Evolutionary conservation across 2,329 filamentous ascomycete genomes (phyloP).

Genomic region (Clarireedia monteithiana): DNA sequence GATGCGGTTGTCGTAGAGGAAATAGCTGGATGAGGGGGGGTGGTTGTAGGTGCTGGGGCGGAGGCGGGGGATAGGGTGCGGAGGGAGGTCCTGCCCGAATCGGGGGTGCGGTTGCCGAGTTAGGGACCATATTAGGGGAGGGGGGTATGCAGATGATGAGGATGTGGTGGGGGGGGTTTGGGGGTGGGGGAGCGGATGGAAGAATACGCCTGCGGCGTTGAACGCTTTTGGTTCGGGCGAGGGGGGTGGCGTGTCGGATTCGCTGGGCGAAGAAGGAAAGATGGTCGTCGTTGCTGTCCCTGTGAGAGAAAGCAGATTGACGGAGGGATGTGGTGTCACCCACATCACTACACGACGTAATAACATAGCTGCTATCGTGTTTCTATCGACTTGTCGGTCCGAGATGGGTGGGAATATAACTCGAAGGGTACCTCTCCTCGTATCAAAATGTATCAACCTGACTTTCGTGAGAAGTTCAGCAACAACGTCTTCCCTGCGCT

Average conservation of each 20-base stretch:
- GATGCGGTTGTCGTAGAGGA: slow-evolving; percentile 50
- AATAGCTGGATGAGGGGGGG: slow-evolving; percentile 19
- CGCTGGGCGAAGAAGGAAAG: not conserved
- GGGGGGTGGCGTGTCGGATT: slow-evolving; percentile 1
- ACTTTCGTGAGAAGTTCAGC: slow-evolving; percentile 44
- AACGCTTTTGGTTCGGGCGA: slow-evolving; percentile 16
- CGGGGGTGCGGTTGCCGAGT: too few species aligned
- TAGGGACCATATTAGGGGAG: slow-evolving; percentile 27
- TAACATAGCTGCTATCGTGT: slow-evolving; percentile 34
- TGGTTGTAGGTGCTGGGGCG: not conserved
- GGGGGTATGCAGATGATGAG: not conserved
- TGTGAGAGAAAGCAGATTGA: slow-evolving; percentile 35
- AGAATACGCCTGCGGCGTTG: not conserved
- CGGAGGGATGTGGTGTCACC: slow-evolving; percentile 37
- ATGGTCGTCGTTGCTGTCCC: not conserved
- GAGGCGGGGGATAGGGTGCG: not conserved
- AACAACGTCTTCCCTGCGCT: slow-evolving; percentile 42
- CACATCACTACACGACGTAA: slow-evolving; percentile 41
- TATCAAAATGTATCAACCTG: slow-evolving; percentile 29
- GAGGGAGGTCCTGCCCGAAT: too few species aligned
- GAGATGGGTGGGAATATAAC: slow-evolving; percentile 11
- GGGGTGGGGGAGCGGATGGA: slow-evolving; percentile 19
- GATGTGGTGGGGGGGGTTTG: too few species aligned
- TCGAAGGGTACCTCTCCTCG: slow-evolving; percentile 30
- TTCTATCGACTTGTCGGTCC: not conserved